Conservation (phyloP, 2,329 filamentous ascomycete genomes). For the Colletotrichum scovillei region DNA sequence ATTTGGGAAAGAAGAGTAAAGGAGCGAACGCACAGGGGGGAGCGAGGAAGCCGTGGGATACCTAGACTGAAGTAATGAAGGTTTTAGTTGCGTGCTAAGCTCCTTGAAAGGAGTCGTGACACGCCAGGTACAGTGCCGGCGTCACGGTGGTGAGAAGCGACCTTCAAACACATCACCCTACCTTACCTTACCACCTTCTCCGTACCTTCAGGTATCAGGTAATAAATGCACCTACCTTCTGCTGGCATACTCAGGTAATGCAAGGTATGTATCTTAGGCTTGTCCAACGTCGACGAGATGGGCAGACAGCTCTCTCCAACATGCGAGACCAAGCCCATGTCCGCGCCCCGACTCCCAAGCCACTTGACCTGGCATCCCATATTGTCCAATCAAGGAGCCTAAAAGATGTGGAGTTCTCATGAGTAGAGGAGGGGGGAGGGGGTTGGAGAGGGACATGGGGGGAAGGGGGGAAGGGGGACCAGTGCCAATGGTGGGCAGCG, state of each 20-base stretch:
- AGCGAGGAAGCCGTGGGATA: background rate
- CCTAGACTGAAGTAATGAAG: background rate
- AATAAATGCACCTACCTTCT: too few relatives aligned
- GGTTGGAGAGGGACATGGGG: background rate
- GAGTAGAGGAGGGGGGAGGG: background rate
- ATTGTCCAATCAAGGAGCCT: background rate
- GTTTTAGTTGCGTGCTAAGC: background rate
- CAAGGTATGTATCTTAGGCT: too few relatives aligned
- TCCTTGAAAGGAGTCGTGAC: background rate
- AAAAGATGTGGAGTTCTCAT: background rate
- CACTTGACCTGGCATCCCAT: background rate
- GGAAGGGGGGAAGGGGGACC: background rate
- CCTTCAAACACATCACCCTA: background rate
- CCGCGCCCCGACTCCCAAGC: background rate
- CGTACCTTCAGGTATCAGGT: too few relatives aligned
- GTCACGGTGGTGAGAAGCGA: background rate
- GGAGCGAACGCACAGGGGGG: background rate
- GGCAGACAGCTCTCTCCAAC: background rate
- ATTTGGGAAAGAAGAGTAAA: background rate
- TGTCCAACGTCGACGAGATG: background rate
- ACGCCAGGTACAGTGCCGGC: background rate
- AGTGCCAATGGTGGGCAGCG: background rate
- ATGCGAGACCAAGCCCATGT: constrained; percentile 7
- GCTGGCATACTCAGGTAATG: too few relatives aligned
- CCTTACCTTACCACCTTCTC: too few relatives aligned